Base-by-base conservation (phyloP, 805 yeast genomes). In the Wickerhamiella sergipiensis region DNA sequence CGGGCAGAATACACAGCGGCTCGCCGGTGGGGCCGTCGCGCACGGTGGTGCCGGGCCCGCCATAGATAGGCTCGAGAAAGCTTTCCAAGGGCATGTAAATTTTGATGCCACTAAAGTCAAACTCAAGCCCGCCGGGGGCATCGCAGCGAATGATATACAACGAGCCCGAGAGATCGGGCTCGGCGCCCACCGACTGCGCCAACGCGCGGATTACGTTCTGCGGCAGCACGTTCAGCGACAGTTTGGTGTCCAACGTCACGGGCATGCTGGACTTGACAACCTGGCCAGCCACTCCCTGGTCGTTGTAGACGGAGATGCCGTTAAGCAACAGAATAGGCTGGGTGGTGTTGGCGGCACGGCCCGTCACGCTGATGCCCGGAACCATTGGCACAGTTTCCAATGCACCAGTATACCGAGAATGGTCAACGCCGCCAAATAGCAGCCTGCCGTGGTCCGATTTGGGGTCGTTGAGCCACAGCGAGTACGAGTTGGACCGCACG, bases 211-310 rank as follows among this genome's bases (percentile, higher is more conserved):
- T 56, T 18, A 69, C 53, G 7, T 50, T 51, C 1, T 49, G n/a
- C 7, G 79, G 79, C 46, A 76, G 61, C 53, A 71, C 71, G n/a
- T 70, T 59, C 17, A 71, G 58, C 8, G 79, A 67, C 8, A 79
- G 66, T 24, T 80, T 78, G 2, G 77, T 69, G 60, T 77, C 81
- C 44, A 77, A 61, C 36, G 72, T 57, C 8, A 72, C 79, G n/a
- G 64, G 56, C 29, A 53, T 26, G 22, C 22, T 23, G 15, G 31
- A 13, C 6, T 17, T 9, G 23, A 48, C 59, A n/a, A 49, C 19
- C n/a, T 3, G n/a, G 23, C 39, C 47, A 7, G 15, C 39, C 17
- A 6, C 39, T 23, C 9, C 29, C 12, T n/a, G 21, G 21, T 26
- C 40, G 10, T 18, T 26, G 42, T 44, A 46, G 9, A 38, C 40